phyloP scores from a whole-genome alignment of 1,139 yeast species.

The Candida frijolesensis region DNA sequence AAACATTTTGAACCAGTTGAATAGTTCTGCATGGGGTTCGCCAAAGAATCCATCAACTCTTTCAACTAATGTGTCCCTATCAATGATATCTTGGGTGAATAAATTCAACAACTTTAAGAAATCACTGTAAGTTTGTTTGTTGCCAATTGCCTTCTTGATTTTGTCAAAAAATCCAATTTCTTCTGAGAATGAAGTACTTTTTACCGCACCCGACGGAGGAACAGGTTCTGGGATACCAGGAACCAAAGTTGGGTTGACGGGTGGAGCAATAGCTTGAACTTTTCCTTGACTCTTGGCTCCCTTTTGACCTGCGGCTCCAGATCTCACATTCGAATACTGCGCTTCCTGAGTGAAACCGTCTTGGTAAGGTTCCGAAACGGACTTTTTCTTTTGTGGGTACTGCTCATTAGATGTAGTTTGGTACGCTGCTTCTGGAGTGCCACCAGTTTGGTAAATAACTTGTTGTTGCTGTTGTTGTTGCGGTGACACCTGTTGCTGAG shows the following conservation, averaged over 20 bases:
- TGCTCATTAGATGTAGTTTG: constrained; percentile 16
- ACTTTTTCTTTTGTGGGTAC: constrained; percentile 28
- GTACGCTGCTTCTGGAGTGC: constrained; percentile 18
- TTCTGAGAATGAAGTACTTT: constrained; percentile 67
- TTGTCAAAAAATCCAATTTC: constrained; percentile 90
- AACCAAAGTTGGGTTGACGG: constrained; percentile 64
- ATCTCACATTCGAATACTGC: constrained; percentile 55
- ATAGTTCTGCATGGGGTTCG: constrained; percentile 68
- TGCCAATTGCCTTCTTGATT: constrained; percentile 87
- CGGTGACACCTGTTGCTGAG: constrained; percentile 2
- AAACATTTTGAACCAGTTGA: constrained; percentile 89
- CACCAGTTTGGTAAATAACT: constrained; percentile 19
- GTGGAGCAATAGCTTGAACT: constrained; percentile 22
- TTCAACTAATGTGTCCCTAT: constrained; percentile 77
- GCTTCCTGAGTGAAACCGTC: constrained; percentile 51
- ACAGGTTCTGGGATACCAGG: constrained; percentile 89
- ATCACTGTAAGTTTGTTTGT: constrained; percentile 88
- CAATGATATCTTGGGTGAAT: constrained; percentile 88
- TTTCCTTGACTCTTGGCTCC: constrained; percentile 11
- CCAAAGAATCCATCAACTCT: constrained; percentile 87
- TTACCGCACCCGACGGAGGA: constrained; percentile 57
- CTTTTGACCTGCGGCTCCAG: constrained; percentile 22
- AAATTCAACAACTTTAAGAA: constrained; percentile 84
- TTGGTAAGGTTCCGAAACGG: constrained; percentile 33
- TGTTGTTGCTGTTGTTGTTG: constrained; percentile 13